Percentiles rank a stretch among this genome's conserved stretches.
phyloP scores from a whole-genome alignment of 2,329 filamentous ascomycete genomes.

The Meredithiella fracta region DNA sequence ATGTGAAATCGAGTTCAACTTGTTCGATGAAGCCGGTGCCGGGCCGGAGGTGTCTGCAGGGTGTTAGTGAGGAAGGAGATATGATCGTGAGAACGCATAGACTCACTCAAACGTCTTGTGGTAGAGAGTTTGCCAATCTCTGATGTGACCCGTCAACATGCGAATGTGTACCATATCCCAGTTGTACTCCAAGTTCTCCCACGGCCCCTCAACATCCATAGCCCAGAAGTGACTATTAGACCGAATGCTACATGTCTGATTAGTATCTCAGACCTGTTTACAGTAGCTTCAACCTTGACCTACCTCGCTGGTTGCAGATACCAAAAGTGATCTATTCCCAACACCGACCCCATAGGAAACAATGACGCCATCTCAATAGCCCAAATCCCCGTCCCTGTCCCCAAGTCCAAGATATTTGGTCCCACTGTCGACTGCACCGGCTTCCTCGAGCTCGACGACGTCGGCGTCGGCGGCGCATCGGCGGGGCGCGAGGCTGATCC shows the following conservation, averaged over 20 bases:
- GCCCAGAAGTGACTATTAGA: slow-evolving; percentile 51
- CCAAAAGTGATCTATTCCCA: slow-evolving; percentile 26
- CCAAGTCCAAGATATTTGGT: slow-evolving; percentile 45
- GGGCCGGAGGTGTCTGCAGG: slow-evolving; percentile 55
- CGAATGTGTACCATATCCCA: slow-evolving; percentile 77
- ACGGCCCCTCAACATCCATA: slow-evolving; percentile 63
- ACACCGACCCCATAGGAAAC: slow-evolving; percentile 19
- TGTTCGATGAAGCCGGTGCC: slow-evolving; percentile 67
- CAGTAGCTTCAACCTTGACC: slow-evolving; percentile 15
- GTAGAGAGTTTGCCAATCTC: slow-evolving; percentile 61
- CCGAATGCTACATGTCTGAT: slow-evolving; percentile 40
- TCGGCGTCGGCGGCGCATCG: slow-evolving; percentile 4
- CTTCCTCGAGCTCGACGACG: slow-evolving; percentile 3
- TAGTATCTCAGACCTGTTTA: neutral
- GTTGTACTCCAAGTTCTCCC: slow-evolving; percentile 35
- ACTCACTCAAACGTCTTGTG: slow-evolving; percentile 48
- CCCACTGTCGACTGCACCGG: slow-evolving; percentile 8
- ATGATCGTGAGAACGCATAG: neutral
- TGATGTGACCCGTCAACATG: slow-evolving; percentile 61
- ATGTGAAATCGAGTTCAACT: slow-evolving; percentile 72
- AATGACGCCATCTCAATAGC: slow-evolving; percentile 69
- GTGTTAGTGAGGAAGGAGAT: slow-evolving; percentile 7
- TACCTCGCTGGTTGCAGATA: slow-evolving; percentile 26
- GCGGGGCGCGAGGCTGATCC: neutral
- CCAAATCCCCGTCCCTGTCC: slow-evolving; percentile 86